Evolutionary conservation across 163 green algal species (phyloP).

Genomic region (Volvox carteri): DNA sequence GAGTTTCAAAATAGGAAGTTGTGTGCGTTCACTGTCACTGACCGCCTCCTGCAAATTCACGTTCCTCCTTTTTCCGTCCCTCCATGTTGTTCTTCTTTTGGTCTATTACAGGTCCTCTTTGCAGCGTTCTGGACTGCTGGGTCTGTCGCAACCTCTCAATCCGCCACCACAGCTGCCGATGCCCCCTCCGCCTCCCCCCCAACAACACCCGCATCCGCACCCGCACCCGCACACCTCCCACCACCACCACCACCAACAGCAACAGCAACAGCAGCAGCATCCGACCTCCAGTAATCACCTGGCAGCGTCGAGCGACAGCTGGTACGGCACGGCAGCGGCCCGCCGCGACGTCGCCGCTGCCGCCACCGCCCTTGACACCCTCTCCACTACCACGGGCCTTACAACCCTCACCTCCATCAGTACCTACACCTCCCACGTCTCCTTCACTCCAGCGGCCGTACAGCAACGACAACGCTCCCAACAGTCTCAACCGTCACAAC

Average conservation of each 20-base stretch:
- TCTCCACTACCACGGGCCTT: slow-evolving; percentile 5
- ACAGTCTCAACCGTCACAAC: background rate
- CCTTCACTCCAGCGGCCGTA: background rate
- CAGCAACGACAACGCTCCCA: background rate
- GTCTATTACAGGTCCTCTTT: slow-evolving; percentile 38
- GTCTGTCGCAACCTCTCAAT: slow-evolving; percentile 1
- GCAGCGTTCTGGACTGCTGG: slow-evolving; percentile 38
- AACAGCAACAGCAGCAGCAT: background rate
- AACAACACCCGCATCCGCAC: background rate
- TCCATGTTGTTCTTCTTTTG: no score
- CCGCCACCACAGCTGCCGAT: background rate
- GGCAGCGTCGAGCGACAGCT: background rate
- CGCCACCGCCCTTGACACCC: background rate
- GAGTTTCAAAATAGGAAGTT: no score
- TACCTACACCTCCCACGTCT: slow-evolving; percentile 12
- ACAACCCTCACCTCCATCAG: slow-evolving; percentile 3
- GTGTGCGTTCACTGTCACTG: no score
- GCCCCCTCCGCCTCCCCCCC: no score
- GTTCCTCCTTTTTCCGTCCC: no score
- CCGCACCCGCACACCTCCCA: background rate
- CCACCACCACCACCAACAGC: background rate
- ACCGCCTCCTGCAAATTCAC: no score
- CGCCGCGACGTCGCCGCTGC: background rate
- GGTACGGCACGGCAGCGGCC: background rate
- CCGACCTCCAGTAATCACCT: background rate